phyloP scores from a whole-genome alignment of 495 filamentous ascomycete genomes.

The Podospora comata region DNA sequence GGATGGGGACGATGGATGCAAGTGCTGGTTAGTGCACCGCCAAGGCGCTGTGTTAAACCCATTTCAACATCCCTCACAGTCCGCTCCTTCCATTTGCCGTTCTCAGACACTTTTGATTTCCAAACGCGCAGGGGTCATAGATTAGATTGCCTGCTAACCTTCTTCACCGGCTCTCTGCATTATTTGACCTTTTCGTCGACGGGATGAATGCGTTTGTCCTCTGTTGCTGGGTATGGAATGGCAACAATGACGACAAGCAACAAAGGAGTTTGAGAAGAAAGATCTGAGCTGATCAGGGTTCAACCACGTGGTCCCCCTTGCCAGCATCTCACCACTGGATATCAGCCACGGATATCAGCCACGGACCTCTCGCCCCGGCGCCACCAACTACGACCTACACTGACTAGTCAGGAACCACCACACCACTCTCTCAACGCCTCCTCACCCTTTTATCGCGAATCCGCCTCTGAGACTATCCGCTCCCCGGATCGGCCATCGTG shows the following conservation, averaged over 20 bases:
- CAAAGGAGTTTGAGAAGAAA: neutral
- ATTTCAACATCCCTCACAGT: conserved; percentile 2
- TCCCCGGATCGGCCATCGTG: neutral
- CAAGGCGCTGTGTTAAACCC: conserved; percentile 5
- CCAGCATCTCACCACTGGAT: neutral
- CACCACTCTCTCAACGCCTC: neutral
- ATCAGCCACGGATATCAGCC: neutral
- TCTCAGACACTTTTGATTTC: conserved; percentile 12
- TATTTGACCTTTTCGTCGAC: neutral
- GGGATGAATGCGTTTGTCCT: neutral
- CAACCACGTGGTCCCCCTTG: neutral
- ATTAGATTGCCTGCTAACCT: neutral
- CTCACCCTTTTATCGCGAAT: neutral
- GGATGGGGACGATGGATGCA: neutral
- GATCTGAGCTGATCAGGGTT: neutral
- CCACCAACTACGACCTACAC: neutral
- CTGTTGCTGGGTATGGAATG: neutral
- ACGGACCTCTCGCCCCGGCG: neutral
- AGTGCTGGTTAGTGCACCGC: neutral
- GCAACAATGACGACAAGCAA: neutral
- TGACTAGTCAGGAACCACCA: neutral
- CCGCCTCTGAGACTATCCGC: neutral
- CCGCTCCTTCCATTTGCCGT: conserved; percentile 11
- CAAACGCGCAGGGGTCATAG: conserved; percentile 13
- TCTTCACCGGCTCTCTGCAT: conserved; percentile 7